Evolutionary conservation across 129 eudicot species (phyloP).

Genomic region (Kitagawia praeruptora): DNA sequence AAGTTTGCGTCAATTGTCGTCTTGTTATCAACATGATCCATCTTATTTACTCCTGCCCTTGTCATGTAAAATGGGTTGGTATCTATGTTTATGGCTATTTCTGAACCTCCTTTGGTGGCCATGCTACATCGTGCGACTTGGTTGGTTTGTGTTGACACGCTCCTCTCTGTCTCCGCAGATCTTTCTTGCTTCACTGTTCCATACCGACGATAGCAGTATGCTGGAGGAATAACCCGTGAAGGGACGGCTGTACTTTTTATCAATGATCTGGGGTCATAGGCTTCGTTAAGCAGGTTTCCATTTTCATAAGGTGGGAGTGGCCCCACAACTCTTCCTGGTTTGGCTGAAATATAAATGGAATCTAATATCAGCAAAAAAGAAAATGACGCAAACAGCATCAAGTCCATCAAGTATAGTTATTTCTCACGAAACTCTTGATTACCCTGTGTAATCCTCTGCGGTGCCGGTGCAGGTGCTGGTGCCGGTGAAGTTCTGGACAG

Average conservation of each 20-base stretch:
- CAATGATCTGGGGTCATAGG: conserved; percentile 40
- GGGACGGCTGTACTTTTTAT: conserved; percentile 35
- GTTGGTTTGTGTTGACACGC: conserved; percentile 25
- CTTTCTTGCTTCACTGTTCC: conserved; percentile 32
- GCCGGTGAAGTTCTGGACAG: conserved; percentile 25
- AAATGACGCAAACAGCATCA: not conserved
- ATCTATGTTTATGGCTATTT: conserved; percentile 45
- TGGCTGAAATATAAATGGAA: conserved; percentile 24
- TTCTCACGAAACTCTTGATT: not conserved
- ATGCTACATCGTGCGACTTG: conserved; percentile 26
- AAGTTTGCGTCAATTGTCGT: conserved; percentile 32
- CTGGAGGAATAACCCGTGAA: conserved; percentile 24
- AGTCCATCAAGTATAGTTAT: not conserved
- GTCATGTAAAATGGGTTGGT: conserved; percentile 47
- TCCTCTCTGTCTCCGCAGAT: conserved; percentile 20
- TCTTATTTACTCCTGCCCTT: conserved; percentile 28
- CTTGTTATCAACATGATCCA: conserved; percentile 24
- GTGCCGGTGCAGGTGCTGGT: conserved; percentile 21
- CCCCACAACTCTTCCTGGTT: conserved; percentile 58
- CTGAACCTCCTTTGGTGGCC: conserved; percentile 33
- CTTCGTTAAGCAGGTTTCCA: conserved; percentile 33
- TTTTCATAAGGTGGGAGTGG: conserved; percentile 42
- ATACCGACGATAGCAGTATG: conserved; percentile 31
- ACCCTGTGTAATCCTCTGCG: conserved; percentile 31
- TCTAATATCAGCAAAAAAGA: not conserved